Percentiles rank a stretch among this genome's conserved stretches.
Conservation (phyloP, 768 basidiomycete genomes). For the Xerocomus brunneocitrinus region DNA sequence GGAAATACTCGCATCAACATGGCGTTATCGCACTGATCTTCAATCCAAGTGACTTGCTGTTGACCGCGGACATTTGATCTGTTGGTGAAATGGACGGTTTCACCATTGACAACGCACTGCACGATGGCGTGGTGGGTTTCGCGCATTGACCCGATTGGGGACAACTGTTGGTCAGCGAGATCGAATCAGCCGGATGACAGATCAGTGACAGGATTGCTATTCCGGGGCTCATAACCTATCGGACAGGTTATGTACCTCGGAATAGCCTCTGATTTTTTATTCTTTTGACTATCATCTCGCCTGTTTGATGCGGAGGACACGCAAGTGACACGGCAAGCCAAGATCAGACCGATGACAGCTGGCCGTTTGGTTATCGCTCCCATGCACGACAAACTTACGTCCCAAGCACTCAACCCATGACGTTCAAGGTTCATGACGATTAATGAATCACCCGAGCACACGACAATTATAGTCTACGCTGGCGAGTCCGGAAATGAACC, state of each 20-base stretch:
- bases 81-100: background rate
- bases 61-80: background rate
- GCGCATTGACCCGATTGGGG: background rate
- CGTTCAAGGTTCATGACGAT: conserved; percentile 10
- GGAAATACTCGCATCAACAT: background rate
- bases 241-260: conserved; percentile 9
- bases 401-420: background rate
- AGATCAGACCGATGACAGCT: background rate
- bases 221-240: conserved; percentile 27
- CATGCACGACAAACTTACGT: conserved; percentile 13
- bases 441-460: conserved; percentile 8
- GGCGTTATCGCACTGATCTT: background rate
- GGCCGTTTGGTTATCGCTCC: background rate
- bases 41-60: background rate
- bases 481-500: conserved; percentile 24
- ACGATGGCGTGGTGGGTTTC: conserved; percentile 12
- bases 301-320: background rate
- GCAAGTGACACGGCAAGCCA: background rate
- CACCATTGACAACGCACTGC: background rate
- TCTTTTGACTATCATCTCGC: background rate
- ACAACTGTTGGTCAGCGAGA: conserved; percentile 2
- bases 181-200: conserved; percentile 13
- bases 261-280: conserved; percentile 8
- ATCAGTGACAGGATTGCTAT: background rate
- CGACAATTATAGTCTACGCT: background rate